Percentiles rank a stretch among this genome's conserved stretches.
Conservation (phyloP, 108 stramenopile genomes). For the Cyclostephanos tholiformis region DNA sequence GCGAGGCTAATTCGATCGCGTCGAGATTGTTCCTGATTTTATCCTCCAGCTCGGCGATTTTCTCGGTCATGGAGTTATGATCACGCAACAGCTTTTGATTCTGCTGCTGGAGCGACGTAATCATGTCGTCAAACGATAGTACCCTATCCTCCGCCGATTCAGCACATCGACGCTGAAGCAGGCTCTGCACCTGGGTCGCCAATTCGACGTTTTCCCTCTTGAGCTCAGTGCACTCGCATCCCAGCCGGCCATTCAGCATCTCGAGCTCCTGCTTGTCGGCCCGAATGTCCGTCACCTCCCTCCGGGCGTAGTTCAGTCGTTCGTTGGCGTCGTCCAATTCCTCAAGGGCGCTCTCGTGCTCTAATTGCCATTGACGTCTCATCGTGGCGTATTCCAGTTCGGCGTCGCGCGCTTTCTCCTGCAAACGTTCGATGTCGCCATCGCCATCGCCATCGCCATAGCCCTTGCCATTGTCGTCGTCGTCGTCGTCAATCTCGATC, state of each 20-base stretch:
- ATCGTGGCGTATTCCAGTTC: slow-evolving; percentile 57
- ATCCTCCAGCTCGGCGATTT: slow-evolving; percentile 63
- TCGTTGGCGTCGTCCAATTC: slow-evolving; percentile 63
- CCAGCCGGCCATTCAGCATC: slow-evolving; percentile 49
- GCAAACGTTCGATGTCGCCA: slow-evolving; percentile 48
- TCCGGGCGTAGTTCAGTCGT: slow-evolving; percentile 63
- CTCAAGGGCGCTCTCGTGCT: slow-evolving; percentile 77
- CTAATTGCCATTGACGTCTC: slow-evolving; percentile 69
- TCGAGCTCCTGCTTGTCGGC: slow-evolving; percentile 64
- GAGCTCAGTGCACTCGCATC: slow-evolving; percentile 47
- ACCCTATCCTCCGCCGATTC: slow-evolving; percentile 33
- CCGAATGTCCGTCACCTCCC: slow-evolving; percentile 61
- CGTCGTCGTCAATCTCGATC: not conserved
- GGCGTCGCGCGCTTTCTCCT: slow-evolving; percentile 41
- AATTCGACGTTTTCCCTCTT: slow-evolving; percentile 69
- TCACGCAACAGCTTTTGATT: slow-evolving; percentile 79
- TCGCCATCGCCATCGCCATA: not conserved
- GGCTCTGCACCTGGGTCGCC: slow-evolving; percentile 82
- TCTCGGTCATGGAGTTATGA: slow-evolving; percentile 55
- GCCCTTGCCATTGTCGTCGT: not conserved
- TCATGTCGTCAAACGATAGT: slow-evolving; percentile 40
- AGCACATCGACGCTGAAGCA: slow-evolving; percentile 57
- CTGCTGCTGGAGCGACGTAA: slow-evolving; percentile 66
- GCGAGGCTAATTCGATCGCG: slow-evolving; percentile 52
- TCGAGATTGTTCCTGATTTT: slow-evolving; percentile 56